A percentile compares a stretch with the other conserved stretches of the same genome.
These are phyloP conservation scores for Mortierella antarctica DNA, from an alignment of 192 early-diverging fungal species.

Conservation along the genomic window DNA sequence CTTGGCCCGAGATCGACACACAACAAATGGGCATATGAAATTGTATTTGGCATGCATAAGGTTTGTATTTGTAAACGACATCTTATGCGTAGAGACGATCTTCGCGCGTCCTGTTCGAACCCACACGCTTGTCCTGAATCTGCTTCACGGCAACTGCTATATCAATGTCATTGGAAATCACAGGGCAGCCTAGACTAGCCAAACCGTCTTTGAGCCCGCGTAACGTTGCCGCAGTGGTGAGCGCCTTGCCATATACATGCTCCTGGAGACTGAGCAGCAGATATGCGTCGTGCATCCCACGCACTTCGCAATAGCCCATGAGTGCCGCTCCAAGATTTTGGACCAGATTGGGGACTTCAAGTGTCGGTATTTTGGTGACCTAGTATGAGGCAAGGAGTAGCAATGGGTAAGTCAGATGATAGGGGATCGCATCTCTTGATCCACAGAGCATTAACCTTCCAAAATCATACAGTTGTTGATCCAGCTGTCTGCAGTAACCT, in stretches of 20 bases:
- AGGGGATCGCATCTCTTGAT: background rate
- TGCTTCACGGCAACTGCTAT: conserved; percentile 9
- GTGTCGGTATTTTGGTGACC: conserved; percentile 37
- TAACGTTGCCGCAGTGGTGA: conserved; percentile 42
- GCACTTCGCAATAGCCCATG: conserved; percentile 46
- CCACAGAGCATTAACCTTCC: background rate
- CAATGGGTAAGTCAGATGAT: background rate
- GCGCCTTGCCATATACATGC: conserved; percentile 41
- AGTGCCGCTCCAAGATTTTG: conserved; percentile 49
- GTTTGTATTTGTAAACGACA: background rate
- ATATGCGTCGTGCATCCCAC: conserved; percentile 33
- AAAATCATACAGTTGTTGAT: conserved; percentile 17
- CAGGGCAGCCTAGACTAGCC: conserved; percentile 16
- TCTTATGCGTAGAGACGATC: conserved; percentile 43
- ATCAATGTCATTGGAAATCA: conserved; percentile 21
- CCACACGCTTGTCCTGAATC: conserved; percentile 45
- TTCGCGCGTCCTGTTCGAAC: conserved; percentile 38
- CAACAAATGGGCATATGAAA: background rate
- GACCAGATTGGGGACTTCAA: conserved; percentile 47
- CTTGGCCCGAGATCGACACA: background rate
- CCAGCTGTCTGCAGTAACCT: conserved; percentile 27
- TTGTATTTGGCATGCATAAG: no score
- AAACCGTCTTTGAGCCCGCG: conserved; percentile 47
- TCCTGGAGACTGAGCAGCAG: conserved; percentile 47
- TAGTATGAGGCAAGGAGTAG: background rate